phyloP scores from a whole-genome alignment of 352 stramenopile genomes.

The Globisporangium sylvaticum region DNA sequence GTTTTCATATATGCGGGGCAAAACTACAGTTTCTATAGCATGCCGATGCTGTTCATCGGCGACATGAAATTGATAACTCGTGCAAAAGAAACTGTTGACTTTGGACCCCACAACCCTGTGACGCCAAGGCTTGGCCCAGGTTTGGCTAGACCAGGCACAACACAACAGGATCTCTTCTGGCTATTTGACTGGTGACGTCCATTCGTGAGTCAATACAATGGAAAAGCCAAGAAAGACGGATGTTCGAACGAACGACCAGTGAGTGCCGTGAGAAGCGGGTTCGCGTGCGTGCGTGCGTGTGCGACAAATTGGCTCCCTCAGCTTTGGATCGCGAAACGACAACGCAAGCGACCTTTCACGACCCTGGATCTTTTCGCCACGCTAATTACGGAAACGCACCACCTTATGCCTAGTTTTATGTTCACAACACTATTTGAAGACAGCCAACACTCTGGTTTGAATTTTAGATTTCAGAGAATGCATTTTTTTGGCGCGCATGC shows the following conservation, averaged over 20 bases:
- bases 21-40: background rate
- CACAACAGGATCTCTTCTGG: background rate
- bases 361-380: background rate
- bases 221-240: background rate
- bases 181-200: background rate
- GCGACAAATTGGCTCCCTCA: background rate
- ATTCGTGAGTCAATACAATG: background rate
- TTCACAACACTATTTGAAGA: background rate
- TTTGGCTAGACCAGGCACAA: too few species aligned
- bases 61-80: background rate
- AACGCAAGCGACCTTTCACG: background rate
- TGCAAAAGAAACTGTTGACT: too few species aligned
- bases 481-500: background rate
- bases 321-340: background rate
- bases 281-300: background rate
- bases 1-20: background rate
- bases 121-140: too few species aligned
- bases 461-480: background rate
- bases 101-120: too few species aligned
- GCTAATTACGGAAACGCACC: background rate
- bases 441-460: background rate
- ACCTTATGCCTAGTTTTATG: background rate
- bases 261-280: background rate
- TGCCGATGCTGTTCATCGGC: background rate
- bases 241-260: background rate